Conservation (phyloP, 2,329 filamentous ascomycete genomes). For the Nemania sp. region DNA sequence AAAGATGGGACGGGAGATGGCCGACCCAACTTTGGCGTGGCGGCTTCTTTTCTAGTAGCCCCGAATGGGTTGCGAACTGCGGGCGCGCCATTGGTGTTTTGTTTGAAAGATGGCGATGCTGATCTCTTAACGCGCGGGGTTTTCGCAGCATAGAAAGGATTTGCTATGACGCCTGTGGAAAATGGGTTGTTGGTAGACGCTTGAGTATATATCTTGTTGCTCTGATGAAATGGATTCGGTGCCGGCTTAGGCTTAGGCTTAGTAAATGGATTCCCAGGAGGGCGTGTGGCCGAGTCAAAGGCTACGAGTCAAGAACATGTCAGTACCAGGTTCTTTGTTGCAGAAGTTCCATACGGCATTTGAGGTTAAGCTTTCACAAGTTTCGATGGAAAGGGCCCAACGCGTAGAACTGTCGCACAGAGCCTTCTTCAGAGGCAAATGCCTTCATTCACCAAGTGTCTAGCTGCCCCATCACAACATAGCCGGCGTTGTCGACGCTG, state of each 20-base stretch:
- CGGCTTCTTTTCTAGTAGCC: conserved; percentile 5
- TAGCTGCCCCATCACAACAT: neutral
- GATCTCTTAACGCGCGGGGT: conserved; percentile 27
- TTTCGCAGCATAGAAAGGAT: conserved; percentile 27
- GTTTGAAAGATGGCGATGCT: conserved; percentile 35
- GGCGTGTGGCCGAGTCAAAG: conserved; percentile 39
- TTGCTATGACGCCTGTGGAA: neutral
- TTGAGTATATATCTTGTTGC: conserved; percentile 26
- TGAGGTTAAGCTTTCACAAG: neutral
- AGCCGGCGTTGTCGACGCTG: neutral
- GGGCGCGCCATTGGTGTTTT: conserved; percentile 17
- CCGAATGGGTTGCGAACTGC: conserved; percentile 37
- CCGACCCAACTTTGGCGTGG: neutral
- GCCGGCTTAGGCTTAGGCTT: conserved; percentile 33
- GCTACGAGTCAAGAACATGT: conserved; percentile 44
- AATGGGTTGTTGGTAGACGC: conserved; percentile 31
- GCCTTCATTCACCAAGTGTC: neutral
- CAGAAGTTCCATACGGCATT: neutral
- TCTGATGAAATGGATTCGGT: conserved; percentile 42
- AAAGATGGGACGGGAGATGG: neutral
- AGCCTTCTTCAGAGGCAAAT: neutral
- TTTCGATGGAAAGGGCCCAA: neutral
- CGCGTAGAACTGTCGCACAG: neutral
- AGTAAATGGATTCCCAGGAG: conserved; percentile 44
- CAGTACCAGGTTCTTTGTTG: conserved; percentile 30